Evolutionary conservation across 1,139 yeast species (phyloP).

Genomic region (Yamadazyma sp.): DNA sequence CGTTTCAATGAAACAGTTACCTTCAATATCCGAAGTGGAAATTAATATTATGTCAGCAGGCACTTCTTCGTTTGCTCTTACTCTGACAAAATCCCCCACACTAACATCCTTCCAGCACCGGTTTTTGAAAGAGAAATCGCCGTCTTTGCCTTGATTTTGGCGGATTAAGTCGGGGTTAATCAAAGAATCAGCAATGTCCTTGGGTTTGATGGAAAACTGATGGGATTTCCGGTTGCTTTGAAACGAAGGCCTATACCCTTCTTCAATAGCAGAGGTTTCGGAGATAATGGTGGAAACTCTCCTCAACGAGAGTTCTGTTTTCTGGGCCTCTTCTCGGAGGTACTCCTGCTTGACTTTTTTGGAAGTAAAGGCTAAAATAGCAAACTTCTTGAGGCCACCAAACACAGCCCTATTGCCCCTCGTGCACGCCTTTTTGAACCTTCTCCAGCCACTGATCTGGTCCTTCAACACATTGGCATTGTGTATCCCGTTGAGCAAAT

Average conservation of each 20-base stretch:
- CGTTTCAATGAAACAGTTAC: constrained; percentile 91
- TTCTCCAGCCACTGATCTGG: constrained; percentile 63
- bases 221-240: constrained; percentile 16
- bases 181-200: constrained; percentile 24
- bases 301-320: constrained; percentile 31
- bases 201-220: constrained; percentile 18
- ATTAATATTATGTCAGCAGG: constrained; percentile 87
- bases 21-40: constrained; percentile 84
- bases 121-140: constrained; percentile 48
- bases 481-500: constrained; percentile 64
- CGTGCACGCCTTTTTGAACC: constrained; percentile 54
- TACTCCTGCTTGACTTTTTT: constrained; percentile 27
- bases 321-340: constrained; percentile 25
- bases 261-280: constrained; percentile 19
- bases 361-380: constrained; percentile 30
- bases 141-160: constrained; percentile 17
- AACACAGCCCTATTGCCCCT: constrained; percentile 18
- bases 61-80: constrained; percentile 84
- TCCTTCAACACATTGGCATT: constrained; percentile 81
- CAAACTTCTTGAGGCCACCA: constrained; percentile 23
- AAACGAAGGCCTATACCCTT: constrained; percentile 11
- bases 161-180: constrained; percentile 28
- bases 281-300: constrained; percentile 44
- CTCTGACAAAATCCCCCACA: constrained; percentile 87
- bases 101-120: constrained; percentile 84